Conservation (phyloP, 352 stramenopile species). For the Salisapilia sapeloensis region DNA sequence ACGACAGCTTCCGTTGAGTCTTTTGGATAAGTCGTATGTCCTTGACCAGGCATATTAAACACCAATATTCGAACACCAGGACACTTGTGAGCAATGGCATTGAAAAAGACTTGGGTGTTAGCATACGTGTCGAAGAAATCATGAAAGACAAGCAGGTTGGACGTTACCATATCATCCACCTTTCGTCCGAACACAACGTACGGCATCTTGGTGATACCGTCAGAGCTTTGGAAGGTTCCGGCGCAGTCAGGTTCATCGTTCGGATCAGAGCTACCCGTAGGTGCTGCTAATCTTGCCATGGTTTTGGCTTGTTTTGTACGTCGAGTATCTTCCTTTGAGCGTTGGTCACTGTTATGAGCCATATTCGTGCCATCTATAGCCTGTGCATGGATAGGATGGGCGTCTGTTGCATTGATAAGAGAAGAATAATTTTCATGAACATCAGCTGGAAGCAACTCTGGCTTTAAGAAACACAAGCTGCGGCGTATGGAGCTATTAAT, state of each 20-base stretch:
- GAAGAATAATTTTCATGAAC: too few species aligned
- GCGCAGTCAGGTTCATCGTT: constrained; percentile 8
- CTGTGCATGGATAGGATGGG: too few species aligned
- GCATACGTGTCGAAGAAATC: constrained; percentile 90
- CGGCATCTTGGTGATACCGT: constrained; percentile 62
- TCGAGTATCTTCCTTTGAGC: constrained; percentile 14
- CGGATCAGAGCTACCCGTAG: constrained; percentile 15
- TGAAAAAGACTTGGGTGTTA: constrained; percentile 78
- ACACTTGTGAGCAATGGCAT: constrained; percentile 54
- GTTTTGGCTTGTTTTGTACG: constrained; percentile 48
- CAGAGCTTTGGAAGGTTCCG: constrained; percentile 40
- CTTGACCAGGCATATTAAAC: constrained; percentile 87
- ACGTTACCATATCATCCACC: constrained; percentile 31
- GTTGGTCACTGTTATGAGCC: too few species aligned
- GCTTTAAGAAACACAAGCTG: constrained; percentile 30
- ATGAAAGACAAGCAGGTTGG: constrained; percentile 83
- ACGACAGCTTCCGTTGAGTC: constrained; percentile 14
- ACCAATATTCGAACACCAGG: constrained; percentile 71
- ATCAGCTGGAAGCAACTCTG: constrained; percentile 16
- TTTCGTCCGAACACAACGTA: constrained; percentile 69
- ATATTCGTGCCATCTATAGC: too few species aligned
- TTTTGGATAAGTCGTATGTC: constrained; percentile 39
- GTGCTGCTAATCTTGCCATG: constrained; percentile 50
- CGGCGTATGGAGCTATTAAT: constrained; percentile 19
- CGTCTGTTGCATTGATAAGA: too few species aligned